Conservation (phyloP, 2,329 filamentous ascomycete genomes). For the Alternaria ethzedia region DNA sequence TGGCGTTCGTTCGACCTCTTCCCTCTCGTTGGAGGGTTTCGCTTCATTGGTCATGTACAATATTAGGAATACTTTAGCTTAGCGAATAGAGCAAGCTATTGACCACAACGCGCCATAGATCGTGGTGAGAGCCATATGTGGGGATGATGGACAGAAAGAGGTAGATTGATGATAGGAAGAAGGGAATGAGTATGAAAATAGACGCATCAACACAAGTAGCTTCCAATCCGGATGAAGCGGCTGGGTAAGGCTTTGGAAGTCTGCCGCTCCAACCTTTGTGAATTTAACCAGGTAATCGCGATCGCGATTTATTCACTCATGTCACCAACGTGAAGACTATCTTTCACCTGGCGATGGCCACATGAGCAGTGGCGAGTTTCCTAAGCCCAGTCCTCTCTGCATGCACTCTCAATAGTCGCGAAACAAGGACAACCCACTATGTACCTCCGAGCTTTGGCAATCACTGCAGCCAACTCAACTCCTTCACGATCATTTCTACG, state of each 20-base stretch:
- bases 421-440: neutral
- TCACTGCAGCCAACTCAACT: neutral
- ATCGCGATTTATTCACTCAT: neutral
- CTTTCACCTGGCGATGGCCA: neutral
- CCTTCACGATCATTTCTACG: neutral
- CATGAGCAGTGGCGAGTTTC: neutral
- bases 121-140: accelerated
- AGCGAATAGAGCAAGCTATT: neutral
- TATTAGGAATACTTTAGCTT: neutral
- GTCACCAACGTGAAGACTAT: neutral
- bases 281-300: neutral
- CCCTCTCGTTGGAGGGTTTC: neutral
- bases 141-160: neutral
- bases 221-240: neutral
- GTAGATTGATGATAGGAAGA: neutral
- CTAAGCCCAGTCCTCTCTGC: neutral
- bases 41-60: neutral
- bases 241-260: neutral
- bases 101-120: neutral
- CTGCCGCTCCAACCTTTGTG: neutral
- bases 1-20: neutral
- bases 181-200: accelerated
- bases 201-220: neutral
- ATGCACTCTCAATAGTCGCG: neutral
- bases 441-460: neutral